phyloP scores from a whole-genome alignment of 2,329 filamentous ascomycete species.

The Fusarium pseudocircinatum region DNA sequence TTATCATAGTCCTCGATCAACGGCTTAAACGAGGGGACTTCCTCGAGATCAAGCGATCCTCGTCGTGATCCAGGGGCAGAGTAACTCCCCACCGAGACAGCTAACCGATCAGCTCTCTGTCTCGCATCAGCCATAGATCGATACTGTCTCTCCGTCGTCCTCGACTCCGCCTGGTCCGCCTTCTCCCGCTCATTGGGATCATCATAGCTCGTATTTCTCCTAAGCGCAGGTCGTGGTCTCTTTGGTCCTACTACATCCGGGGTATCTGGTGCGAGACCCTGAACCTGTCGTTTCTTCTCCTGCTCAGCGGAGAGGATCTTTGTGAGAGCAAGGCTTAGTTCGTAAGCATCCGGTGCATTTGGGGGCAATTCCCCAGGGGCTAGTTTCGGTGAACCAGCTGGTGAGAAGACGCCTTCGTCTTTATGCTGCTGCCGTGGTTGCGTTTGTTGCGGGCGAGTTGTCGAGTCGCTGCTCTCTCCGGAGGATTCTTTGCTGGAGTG shows the following conservation, averaged over 20 bases:
- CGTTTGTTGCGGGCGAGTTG: not conserved
- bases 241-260: conserved; percentile 32
- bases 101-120: conserved; percentile 51
- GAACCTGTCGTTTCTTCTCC: conserved; percentile 30
- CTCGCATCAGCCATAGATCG: conserved; percentile 54
- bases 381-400: conserved; percentile 41
- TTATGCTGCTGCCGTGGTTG: conserved; percentile 14
- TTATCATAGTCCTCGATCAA: conserved; percentile 45
- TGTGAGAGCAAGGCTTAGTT: conserved; percentile 52
- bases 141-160: conserved; percentile 50
- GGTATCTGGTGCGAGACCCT: conserved; percentile 12
- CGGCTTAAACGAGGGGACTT: conserved; percentile 45
- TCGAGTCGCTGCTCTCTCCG: conserved; percentile 9
- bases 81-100: conserved; percentile 52
- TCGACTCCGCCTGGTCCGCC: conserved; percentile 52
- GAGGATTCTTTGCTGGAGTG: conserved; percentile 45
- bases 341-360: conserved; percentile 51
- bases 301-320: conserved; percentile 50
- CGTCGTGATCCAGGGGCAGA: conserved; percentile 51
- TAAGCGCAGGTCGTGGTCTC: conserved; percentile 51
- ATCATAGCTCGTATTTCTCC: conserved; percentile 56
- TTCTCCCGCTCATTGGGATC: conserved; percentile 52
- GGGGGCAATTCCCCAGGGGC: conserved; percentile 42
- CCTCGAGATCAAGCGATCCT: conserved; percentile 47
- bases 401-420: conserved; percentile 40